These are phyloP conservation scores for Austroboletus novae-zelandiae DNA, from an alignment of 1,284 basidiomycete species.

Conservation along the genomic window DNA sequence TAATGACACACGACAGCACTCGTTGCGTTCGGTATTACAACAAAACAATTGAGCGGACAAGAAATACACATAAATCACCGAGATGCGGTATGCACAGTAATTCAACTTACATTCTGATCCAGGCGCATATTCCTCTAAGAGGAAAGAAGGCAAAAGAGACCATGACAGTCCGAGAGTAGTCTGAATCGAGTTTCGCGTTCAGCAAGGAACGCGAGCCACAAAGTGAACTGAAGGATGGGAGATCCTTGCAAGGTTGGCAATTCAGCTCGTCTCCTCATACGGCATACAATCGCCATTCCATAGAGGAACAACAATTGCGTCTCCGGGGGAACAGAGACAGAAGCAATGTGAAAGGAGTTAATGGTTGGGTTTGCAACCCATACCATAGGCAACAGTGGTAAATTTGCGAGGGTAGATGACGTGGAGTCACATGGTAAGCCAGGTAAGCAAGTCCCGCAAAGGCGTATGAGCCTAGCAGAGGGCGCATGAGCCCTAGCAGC, in stretches of 20 bases:
- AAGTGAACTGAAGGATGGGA: constrained; percentile 50
- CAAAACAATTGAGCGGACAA: too few species aligned
- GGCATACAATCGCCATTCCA: neutral
- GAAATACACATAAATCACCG: too few species aligned
- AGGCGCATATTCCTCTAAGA: neutral
- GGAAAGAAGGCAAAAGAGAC: neutral
- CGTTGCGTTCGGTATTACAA: too few species aligned
- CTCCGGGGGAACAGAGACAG: constrained; percentile 9
- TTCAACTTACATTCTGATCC: too few species aligned
- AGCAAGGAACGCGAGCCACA: constrained; percentile 39
- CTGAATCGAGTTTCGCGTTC: constrained; percentile 52
- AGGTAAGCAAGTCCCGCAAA: too few species aligned
- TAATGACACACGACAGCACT: too few species aligned
- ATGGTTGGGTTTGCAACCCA: neutral
- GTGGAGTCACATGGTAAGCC: too few species aligned
- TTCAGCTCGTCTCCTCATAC: constrained; percentile 22
- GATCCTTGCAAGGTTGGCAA: neutral
- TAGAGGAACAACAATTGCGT: constrained; percentile 1
- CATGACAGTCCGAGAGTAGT: constrained; percentile 52
- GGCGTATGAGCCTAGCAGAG: too few species aligned
- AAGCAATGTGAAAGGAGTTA: constrained; percentile 3
- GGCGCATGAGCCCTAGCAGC: neutral
- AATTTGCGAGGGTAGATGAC: neutral
- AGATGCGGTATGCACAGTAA: too few species aligned
- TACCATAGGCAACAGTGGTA: neutral